Conservation (phyloP, 495 filamentous ascomycete genomes). For the Aspergillus conjunctus region DNA sequence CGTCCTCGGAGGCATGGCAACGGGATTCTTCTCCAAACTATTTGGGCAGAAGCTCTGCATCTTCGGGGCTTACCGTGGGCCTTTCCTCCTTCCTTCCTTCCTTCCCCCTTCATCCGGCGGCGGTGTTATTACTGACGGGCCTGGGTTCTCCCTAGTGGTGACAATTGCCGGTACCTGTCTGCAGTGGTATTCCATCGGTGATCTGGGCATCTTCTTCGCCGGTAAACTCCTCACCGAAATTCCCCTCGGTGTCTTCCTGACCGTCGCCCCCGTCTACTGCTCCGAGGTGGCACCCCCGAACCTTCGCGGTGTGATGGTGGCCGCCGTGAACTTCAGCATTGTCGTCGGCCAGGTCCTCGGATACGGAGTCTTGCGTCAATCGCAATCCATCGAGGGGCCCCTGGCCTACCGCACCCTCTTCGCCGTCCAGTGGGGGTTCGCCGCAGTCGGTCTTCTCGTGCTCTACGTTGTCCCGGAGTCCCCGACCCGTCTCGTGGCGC, state of each 20-base stretch:
- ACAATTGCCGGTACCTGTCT: neutral
- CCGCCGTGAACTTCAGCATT: slow-evolving; percentile 2
- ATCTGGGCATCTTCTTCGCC: neutral
- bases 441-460: neutral
- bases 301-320: neutral
- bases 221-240: neutral
- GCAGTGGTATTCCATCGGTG: neutral
- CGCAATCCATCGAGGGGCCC: neutral
- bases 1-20: neutral
- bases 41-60: neutral
- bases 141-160: neutral
- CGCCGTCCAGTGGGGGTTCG: slow-evolving; percentile 2
- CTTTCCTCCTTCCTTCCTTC: neutral
- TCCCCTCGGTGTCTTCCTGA: neutral
- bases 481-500: neutral
- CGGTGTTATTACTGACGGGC: neutral
- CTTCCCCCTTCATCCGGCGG: neutral
- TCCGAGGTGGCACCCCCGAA: neutral
- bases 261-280: neutral
- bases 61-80: neutral
- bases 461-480: neutral
- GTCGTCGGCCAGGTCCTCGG: slow-evolving; percentile 1
- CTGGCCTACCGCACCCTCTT: neutral
- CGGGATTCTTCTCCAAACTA: neutral
- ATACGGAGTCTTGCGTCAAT: neutral